Evolutionary conservation across 2,329 filamentous ascomycete species (phyloP), one percentile per base, ranked within the genome.

Genomic region (Coccinonectria pachysandricola): DNA sequence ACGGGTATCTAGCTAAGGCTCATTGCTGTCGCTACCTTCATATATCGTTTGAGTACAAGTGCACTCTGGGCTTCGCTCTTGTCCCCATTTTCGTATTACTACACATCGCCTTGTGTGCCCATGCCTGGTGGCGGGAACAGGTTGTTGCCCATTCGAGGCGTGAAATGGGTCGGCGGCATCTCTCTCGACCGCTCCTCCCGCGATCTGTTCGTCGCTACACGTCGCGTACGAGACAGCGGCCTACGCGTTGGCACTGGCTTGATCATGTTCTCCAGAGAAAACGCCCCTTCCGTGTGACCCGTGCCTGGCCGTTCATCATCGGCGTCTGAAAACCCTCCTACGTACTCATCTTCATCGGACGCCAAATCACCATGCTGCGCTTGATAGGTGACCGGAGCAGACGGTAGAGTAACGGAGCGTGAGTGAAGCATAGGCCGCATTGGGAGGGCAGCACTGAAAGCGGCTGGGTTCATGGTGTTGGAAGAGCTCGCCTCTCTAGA

Each of bases 401-500:
- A 72, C 1, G 88, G 87, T 0, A 84, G 92, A 0, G 88, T 95
- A 26, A 93, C 71, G 8, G 85, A 92, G 11, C 88, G 76, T 5
- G 74, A 70, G 49, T 94, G 87, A 12, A 93, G 61, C 3, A 69
- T 71, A 1, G 84, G 81, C 5, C 85, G 65, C 6, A 56, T 53
- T 8, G 59, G 49, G 7, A 60, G 45, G 9, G 55, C 49, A 4
- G 57, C 44, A 35, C 57, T 65, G 56, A 79, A 68, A 14, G 71
- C 71, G 6, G 63, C 72, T 0, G 75, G 72, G 28, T 66, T 75
- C 72, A 78, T 75, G 3, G 68, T 64, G 39, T 76, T 75, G 26
- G 62, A 58, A n/a, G n/a, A n/a, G 39, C 67, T 73, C 12, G 65
- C 64, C 9, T 74, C 75, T 12, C 75, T 73, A 8, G 68, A 68